These are phyloP conservation scores for Curvularia eragrostidis DNA, from an alignment of 2,329 filamentous ascomycete species.

Conservation along the genomic window DNA sequence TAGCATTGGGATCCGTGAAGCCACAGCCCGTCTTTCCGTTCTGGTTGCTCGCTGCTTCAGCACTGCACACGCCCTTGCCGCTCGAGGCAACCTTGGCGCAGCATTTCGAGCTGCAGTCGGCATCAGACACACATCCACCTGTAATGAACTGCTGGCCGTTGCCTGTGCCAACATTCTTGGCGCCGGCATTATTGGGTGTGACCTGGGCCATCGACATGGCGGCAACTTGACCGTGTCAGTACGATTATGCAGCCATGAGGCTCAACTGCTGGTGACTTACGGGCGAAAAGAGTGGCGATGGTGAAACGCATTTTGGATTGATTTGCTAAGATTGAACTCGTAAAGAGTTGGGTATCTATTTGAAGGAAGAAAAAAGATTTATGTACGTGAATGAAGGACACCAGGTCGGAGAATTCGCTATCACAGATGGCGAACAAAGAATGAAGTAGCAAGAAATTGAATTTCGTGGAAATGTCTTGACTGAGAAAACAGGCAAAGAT, in stretches of 20 bases:
- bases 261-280: slow-evolving; percentile 9
- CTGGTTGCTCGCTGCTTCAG: slow-evolving; percentile 38
- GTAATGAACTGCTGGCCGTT: slow-evolving; percentile 43
- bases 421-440: slow-evolving; percentile 37
- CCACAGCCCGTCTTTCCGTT: slow-evolving; percentile 43
- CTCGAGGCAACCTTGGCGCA: slow-evolving; percentile 32
- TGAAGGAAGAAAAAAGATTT: slow-evolving; percentile 12
- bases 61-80: slow-evolving; percentile 38
- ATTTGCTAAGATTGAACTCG: slow-evolving; percentile 7
- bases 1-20: slow-evolving; percentile 39
- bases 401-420: slow-evolving; percentile 36
- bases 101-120: slow-evolving; percentile 39
- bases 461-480: too few relatives aligned
- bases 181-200: slow-evolving; percentile 38
- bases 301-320: slow-evolving; percentile 28
- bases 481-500: neutral
- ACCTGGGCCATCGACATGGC: slow-evolving; percentile 27
- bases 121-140: slow-evolving; percentile 38
- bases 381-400: slow-evolving; percentile 33
- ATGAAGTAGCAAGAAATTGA: slow-evolving; percentile 16
- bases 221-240: slow-evolving; percentile 17
- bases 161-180: slow-evolving; percentile 37
- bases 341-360: slow-evolving; percentile 2
- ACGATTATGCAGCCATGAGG: neutral
- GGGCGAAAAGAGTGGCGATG: slow-evolving; percentile 23